A percentile compares a stretch with the other conserved stretches of the same genome.
phyloP scores from a whole-genome alignment of 1,284 basidiomycete species.

The Pyrrhoderma lamaoense region DNA sequence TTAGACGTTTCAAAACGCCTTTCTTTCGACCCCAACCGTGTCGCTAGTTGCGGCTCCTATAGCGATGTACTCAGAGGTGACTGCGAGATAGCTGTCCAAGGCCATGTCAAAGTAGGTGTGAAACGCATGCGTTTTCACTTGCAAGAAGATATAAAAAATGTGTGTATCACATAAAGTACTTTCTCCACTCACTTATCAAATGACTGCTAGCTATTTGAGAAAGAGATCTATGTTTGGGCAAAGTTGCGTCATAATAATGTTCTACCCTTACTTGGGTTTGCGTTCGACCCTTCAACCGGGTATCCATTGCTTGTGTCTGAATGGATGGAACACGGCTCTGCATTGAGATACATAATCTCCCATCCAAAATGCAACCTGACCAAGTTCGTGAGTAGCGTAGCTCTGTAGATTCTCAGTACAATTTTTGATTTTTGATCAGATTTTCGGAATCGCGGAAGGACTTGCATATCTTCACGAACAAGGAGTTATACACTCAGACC shows the following conservation, averaged over 20 bases:
- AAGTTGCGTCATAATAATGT: conserved; percentile 11
- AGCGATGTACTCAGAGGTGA: background rate
- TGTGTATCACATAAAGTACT: background rate
- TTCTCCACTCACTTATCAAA: background rate
- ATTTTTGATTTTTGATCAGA: conserved; percentile 1
- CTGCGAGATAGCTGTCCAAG: background rate
- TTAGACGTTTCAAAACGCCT: background rate
- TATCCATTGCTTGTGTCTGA: conserved; percentile 8
- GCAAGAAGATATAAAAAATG: background rate
- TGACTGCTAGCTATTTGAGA: conserved; percentile 6
- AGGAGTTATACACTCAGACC: conserved; percentile 12
- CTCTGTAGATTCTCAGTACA: background rate
- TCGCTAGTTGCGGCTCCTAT: background rate
- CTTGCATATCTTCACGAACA: conserved; percentile 12
- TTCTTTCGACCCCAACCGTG: background rate
- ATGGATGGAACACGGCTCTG: conserved; percentile 12
- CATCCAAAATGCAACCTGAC: background rate
- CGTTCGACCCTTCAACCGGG: background rate
- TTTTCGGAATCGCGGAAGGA: conserved; percentile 7
- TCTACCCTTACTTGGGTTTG: conserved; percentile 6
- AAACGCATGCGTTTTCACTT: conserved; percentile 11
- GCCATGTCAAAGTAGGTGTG: conserved; percentile 3
- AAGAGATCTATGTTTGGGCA: conserved; percentile 15
- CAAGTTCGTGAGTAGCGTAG: background rate
- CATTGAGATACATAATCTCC: background rate